These are phyloP conservation scores for Styphnolobium japonicum DNA, from an alignment of 306 rosid species.

Conservation along the genomic window DNA sequence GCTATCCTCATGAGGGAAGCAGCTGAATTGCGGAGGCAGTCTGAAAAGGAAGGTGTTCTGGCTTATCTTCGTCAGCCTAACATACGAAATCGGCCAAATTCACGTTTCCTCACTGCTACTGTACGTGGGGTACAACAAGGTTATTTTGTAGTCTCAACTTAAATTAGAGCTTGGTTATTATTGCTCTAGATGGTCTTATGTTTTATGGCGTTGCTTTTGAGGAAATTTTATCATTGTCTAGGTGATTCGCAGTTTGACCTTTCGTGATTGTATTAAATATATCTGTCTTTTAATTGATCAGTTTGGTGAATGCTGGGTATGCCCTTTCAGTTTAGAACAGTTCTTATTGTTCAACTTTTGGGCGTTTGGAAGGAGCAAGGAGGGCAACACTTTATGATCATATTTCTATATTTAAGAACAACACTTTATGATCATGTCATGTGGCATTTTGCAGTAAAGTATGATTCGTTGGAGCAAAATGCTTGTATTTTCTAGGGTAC, in stretches of 20 bases:
- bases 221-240: not conserved
- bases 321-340: not conserved
- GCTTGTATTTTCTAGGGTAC: not conserved
- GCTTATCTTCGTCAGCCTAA: constrained; percentile 37
- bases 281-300: not conserved
- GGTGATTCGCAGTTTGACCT: not conserved
- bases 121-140: constrained; percentile 97
- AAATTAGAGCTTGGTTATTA: not conserved
- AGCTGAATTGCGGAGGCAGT: constrained; percentile 75
- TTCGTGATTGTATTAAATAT: not conserved
- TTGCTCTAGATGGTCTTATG: not conserved
- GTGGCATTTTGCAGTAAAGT: too few species aligned
- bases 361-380: not conserved
- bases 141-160: constrained; percentile 21
- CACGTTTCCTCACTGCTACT: constrained; percentile 90
- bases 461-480: too few species aligned
- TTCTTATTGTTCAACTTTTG: not conserved
- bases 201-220: not conserved
- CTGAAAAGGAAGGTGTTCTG: constrained; percentile 82
- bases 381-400: not conserved
- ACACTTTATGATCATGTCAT: too few species aligned
- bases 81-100: constrained; percentile 68
- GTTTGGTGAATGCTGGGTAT: too few species aligned
- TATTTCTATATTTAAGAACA: too few species aligned
- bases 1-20: constrained; percentile 90